A percentile compares a stretch with the other conserved stretches of the same genome.
Evolutionary conservation across 805 yeast genomes (phyloP).

Genomic region (Kazachstania martiniae): DNA sequence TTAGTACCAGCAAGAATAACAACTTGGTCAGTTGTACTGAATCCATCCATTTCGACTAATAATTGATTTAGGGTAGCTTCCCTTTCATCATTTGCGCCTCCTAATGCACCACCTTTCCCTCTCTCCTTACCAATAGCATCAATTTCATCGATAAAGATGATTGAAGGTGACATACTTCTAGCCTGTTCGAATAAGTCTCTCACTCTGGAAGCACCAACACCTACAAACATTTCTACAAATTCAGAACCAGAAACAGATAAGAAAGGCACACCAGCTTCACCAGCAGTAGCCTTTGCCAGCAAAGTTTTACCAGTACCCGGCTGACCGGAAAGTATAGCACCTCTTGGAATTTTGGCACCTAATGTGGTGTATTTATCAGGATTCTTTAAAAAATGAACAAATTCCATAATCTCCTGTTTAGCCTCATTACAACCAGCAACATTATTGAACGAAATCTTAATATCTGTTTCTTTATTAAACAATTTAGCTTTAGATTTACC

Average conservation of each 20-base stretch:
- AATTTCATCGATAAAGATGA: constrained; percentile 86
- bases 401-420: constrained; percentile 90
- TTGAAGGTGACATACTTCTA: constrained; percentile 80
- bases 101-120: constrained; percentile 58
- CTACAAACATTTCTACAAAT: constrained; percentile 94
- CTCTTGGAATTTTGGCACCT: constrained; percentile 93
- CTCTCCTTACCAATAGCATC: constrained; percentile 92
- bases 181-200: constrained; percentile 88
- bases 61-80: constrained; percentile 88
- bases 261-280: constrained; percentile 93
- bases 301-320: constrained; percentile 97
- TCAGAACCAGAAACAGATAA: constrained; percentile 88
- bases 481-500: constrained; percentile 72
- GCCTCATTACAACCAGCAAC: constrained; percentile 96
- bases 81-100: constrained; percentile 86
- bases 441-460: constrained; percentile 72
- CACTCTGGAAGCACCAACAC: constrained; percentile 92
- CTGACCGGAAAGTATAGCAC: constrained; percentile 89
- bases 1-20: constrained; percentile 94
- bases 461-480: constrained; percentile 75
- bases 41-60: constrained; percentile 93
- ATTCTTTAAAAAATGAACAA: constrained; percentile 77
- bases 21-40: constrained; percentile 76
- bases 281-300: constrained; percentile 90
- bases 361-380: constrained; percentile 76